Base-by-base conservation (phyloP, 768 basidiomycete genomes). In the Russula sp. region DNA sequence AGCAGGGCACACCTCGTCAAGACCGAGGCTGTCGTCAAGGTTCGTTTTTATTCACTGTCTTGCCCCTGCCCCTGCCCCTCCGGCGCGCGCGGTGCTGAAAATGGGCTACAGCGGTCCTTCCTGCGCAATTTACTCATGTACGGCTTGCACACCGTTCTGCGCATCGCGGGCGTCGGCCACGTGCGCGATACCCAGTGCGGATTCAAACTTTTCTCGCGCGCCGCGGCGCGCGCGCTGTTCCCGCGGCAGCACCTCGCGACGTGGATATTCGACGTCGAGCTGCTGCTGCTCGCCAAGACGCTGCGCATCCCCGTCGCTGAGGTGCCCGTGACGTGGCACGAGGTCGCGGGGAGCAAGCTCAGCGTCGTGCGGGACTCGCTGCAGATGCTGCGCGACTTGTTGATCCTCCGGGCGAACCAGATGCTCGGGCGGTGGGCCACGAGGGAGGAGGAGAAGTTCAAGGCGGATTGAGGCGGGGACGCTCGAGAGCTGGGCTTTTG, bases 241-340 rank as follows among this genome's bases (percentile, higher is more conserved):
- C 92, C 92, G 0, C 79, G 80, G 2, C 88, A 96, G 70, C 94
- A 91, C 70, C 86, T 96, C 34, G 78, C 88, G 6, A 88, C 90
- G 1, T 98, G 95, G 95, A 94, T 96, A 73, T 98, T 98, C 70
- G 95, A 98, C 74, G 94, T 97, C 62, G 95, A 98, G 73, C 82
- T 97, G 5, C 78, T 98, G 20, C 78, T 97, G 10, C 80, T 95
- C 44, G 92, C 94, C 9, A 88, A 91, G 71, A 82, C 87, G 72
- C 77, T 89, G 45, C 70, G 78, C 9, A 87, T 97, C 62, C 90
- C 93, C 1, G 87, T 94, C 1, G 80, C 75, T 7, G 95, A 98
- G 71, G 91, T 97, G 7, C 84, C 92, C 0, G 86, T 98, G 34
- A 84, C 87, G 67, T 98, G 95, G 95, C 88, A 93, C 63, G 95